Percentiles rank a stretch among this genome's conserved stretches.
Conservation (phyloP, 345 rosid species). For the Populus nigra region DNA sequence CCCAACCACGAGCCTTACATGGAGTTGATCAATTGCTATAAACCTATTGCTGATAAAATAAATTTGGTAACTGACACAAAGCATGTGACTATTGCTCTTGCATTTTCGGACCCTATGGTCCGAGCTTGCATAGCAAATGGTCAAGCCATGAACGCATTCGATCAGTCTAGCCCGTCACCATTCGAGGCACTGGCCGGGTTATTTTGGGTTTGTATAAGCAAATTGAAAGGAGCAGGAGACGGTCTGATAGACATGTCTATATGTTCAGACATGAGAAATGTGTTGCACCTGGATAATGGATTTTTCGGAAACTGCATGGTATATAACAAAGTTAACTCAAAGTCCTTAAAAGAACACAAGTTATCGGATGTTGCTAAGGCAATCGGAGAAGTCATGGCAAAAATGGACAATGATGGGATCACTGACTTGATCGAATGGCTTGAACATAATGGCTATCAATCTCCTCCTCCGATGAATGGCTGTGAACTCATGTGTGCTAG, state of each 20-base stretch:
- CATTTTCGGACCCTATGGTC: conserved; percentile 43
- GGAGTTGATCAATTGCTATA: conserved; percentile 43
- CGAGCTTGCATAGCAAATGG: conserved; percentile 41
- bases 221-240: conserved; percentile 34
- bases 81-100: conserved; percentile 38
- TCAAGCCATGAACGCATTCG: neutral
- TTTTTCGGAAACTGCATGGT: conserved; percentile 75
- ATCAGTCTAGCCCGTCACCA: conserved; percentile 18
- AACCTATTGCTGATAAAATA: conserved; percentile 17
- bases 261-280: conserved; percentile 51
- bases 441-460: conserved; percentile 3
- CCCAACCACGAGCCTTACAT: conserved; percentile 21
- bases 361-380: conserved; percentile 35
- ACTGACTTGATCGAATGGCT: conserved; percentile 69
- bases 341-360: neutral
- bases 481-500: conserved; percentile 48
- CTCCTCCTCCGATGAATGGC: conserved; percentile 25
- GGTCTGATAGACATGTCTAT: conserved; percentile 48
- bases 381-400: conserved; percentile 29
- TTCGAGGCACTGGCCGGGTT: conserved; percentile 56
- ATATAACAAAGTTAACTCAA: conserved; percentile 32
- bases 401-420: conserved; percentile 41
- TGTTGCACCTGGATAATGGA: conserved; percentile 44
- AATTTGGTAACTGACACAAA: conserved; percentile 2
- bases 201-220: conserved; percentile 59